A percentile compares a stretch with the other conserved stretches of the same genome.
Evolutionary conservation across 371 early-diverging fungal species (phyloP).

Genomic region (Blakeslea trispora): DNA sequence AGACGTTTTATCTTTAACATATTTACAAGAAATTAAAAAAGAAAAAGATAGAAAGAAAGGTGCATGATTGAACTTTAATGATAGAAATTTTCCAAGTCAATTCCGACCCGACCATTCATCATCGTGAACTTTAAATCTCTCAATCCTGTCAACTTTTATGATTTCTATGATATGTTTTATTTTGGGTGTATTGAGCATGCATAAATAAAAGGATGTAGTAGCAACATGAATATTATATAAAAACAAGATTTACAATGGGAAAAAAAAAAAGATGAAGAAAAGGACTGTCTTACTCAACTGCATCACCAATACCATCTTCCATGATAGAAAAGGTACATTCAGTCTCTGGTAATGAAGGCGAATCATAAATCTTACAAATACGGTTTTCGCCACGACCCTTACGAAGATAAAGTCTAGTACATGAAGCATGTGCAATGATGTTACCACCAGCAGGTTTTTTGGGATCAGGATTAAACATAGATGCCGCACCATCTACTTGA

Average conservation of each 20-base stretch:
- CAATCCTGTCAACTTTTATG: too few species aligned
- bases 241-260: background rate
- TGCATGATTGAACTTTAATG: too few species aligned
- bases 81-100: too few species aligned
- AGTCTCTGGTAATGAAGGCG: conserved; percentile 78
- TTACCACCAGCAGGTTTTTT: conserved; percentile 99
- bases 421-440: conserved; percentile 98
- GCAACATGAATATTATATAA: background rate
- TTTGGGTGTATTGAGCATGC: too few species aligned
- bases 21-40: too few species aligned
- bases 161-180: too few species aligned
- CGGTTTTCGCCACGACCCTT: conserved; percentile 86
- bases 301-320: conserved; percentile 66
- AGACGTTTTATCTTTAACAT: too few species aligned
- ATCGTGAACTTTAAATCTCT: too few species aligned
- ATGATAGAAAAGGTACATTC: conserved; percentile 72
- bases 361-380: conserved; percentile 87
- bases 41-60: too few species aligned
- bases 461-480: conserved; percentile 93
- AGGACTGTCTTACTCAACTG: conserved; percentile 48
- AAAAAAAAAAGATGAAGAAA: background rate
- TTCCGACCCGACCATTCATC: too few species aligned
- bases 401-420: conserved; percentile 75
- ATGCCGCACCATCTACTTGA: conserved; percentile 92
- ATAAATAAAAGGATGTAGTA: too few species aligned